phyloP scores from a whole-genome alignment of 2,329 filamentous ascomycete species.

The Colletotrichum musicola region DNA sequence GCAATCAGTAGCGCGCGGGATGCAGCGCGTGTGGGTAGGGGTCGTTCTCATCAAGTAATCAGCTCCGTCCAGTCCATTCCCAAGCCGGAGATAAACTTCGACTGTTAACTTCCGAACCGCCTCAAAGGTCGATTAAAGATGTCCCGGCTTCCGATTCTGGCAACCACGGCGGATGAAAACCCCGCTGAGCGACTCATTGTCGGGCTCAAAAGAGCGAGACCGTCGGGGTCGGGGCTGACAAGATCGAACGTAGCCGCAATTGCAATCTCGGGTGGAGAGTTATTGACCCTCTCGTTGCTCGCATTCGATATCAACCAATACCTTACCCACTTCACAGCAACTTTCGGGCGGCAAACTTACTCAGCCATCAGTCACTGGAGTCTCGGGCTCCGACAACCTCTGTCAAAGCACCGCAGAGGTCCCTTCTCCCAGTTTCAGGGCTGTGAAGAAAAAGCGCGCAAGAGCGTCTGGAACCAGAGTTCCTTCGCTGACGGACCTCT shows the following conservation, averaged over 20 bases:
- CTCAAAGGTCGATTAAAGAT: neutral
- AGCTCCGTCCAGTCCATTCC: constrained; percentile 8
- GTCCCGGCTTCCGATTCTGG: neutral
- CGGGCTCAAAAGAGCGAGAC: neutral
- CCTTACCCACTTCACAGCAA: neutral
- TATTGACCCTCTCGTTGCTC: neutral
- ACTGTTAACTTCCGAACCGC: constrained; percentile 5
- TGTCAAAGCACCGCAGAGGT: neutral
- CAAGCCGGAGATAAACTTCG: constrained; percentile 18
- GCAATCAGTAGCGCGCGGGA: neutral
- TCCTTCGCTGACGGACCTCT: neutral
- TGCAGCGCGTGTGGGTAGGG: constrained; percentile 2
- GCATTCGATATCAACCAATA: neutral
- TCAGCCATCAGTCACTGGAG: neutral
- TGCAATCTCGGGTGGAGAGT: neutral
- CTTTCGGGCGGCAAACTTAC: neutral
- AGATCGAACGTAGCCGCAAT: neutral
- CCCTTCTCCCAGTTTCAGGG: neutral
- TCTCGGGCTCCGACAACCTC: neutral
- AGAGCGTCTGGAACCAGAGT: neutral
- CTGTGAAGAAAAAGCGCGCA: neutral
- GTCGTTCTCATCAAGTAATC: constrained; percentile 7
- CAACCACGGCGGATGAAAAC: neutral
- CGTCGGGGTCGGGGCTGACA: neutral
- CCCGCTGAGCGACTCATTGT: no score